Evolutionary conservation across 805 yeast genomes (phyloP).

Genomic region (Candida parachauliodes): DNA sequence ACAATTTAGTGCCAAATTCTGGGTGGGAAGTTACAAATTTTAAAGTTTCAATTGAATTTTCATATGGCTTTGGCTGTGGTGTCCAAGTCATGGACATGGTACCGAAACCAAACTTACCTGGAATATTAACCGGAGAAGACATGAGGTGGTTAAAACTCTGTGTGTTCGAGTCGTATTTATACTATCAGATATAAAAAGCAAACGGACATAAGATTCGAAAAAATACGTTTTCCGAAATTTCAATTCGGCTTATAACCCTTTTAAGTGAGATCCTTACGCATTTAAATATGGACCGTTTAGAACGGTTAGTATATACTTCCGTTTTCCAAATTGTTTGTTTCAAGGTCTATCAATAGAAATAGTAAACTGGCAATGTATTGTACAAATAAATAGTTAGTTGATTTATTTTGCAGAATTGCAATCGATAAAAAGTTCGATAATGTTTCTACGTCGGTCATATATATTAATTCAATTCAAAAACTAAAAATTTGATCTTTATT

Average conservation of each 20-base stretch:
- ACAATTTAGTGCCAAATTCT: slow-evolving; percentile 44
- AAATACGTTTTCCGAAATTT: not conserved
- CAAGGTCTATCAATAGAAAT: too few species aligned
- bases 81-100: slow-evolving; percentile 80
- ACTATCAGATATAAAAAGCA: too few species aligned
- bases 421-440: too few species aligned
- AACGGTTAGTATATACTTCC: too few species aligned
- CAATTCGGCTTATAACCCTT: not conserved
- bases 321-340: too few species aligned
- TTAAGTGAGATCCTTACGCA: too few species aligned
- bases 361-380: too few species aligned
- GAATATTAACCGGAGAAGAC: slow-evolving; percentile 11
- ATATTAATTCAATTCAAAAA: slow-evolving; percentile 27
- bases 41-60: slow-evolving; percentile 51
- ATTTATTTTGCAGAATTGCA: too few species aligned
- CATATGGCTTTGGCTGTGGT: slow-evolving; percentile 51
- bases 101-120: slow-evolving; percentile 60
- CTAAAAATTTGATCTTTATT: slow-evolving; percentile 48
- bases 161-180: too few species aligned
- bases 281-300: too few species aligned
- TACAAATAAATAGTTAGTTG: not conserved
- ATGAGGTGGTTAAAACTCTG: too few species aligned
- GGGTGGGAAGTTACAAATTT: slow-evolving; percentile 43
- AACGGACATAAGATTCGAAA: not conserved
- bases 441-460: too few species aligned